These are phyloP conservation scores for Coniella lustricola DNA, from an alignment of 2,329 filamentous ascomycete genomes.

Conservation along the genomic window DNA sequence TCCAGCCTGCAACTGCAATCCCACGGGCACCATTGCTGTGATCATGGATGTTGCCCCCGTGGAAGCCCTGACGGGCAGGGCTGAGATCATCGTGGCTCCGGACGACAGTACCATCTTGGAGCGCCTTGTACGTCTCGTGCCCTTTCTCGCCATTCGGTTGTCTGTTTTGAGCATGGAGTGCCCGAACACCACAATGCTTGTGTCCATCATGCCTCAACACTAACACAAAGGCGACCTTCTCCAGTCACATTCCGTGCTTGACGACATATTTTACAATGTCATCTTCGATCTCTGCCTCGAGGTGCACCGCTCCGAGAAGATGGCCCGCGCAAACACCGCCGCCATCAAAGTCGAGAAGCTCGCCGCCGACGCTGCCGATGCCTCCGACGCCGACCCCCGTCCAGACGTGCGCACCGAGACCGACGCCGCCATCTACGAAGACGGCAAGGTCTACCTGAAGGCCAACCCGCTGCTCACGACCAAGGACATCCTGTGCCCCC, in stretches of 20 bases:
- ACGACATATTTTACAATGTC: slow-evolving; percentile 70
- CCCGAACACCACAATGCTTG: too few species aligned
- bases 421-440: slow-evolving; percentile 62
- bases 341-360: slow-evolving; percentile 58
- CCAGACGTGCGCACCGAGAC: slow-evolving; percentile 55
- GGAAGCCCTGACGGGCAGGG: slow-evolving; percentile 44
- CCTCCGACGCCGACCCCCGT: slow-evolving; percentile 44
- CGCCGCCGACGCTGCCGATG: slow-evolving; percentile 48
- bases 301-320: slow-evolving; percentile 72
- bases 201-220: slow-evolving; percentile 3
- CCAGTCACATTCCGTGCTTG: slow-evolving; percentile 59
- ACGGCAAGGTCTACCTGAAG: slow-evolving; percentile 61
- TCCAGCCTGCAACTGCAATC: neutral
- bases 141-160: neutral
- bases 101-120: slow-evolving; percentile 48
- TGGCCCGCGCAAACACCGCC: slow-evolving; percentile 59
- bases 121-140: slow-evolving; percentile 45
- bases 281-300: slow-evolving; percentile 68
- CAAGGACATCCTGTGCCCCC: slow-evolving; percentile 64
- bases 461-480: slow-evolving; percentile 67
- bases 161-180: neutral
- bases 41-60: slow-evolving; percentile 24
- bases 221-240: neutral
- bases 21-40: neutral
- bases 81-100: slow-evolving; percentile 48